These are phyloP conservation scores for Colletotrichum acutatum DNA, from an alignment of 2,329 filamentous ascomycete species.

Conservation along the genomic window DNA sequence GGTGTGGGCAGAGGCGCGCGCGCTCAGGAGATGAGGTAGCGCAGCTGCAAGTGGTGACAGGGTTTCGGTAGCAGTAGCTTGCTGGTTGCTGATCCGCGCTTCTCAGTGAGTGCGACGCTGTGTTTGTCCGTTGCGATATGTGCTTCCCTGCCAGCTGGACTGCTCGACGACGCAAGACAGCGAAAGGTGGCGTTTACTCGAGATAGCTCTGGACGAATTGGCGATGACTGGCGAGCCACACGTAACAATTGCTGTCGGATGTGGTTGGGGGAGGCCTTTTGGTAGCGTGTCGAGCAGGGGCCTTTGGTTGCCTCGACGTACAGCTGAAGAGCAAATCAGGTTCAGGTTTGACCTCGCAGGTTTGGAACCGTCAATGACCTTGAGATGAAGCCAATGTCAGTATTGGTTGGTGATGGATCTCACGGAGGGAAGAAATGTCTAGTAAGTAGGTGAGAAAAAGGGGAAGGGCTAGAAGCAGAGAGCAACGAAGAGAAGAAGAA, in stretches of 20 bases:
- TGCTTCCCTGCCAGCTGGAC: neutral
- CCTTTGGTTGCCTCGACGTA: conserved; percentile 11
- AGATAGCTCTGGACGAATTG: neutral
- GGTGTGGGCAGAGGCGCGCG: conserved; percentile 21
- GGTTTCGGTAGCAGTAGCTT: conserved; percentile 9
- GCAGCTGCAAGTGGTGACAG: conserved; percentile 19
- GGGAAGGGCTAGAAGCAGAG: neutral
- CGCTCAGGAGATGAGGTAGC: conserved; percentile 13
- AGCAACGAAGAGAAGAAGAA: neutral
- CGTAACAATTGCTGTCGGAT: conserved; percentile 24
- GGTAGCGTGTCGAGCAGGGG: conserved; percentile 8
- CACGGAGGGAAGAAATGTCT: neutral
- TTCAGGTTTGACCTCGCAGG: neutral
- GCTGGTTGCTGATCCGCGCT: conserved; percentile 10
- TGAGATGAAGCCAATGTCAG: neutral
- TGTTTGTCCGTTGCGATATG: neutral
- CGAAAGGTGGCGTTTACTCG: neutral
- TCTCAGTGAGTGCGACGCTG: neutral
- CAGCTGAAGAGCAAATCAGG: neutral
- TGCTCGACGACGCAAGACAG: neutral
- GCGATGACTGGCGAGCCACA: neutral
- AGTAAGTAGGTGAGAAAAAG: neutral
- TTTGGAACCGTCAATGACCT: neutral
- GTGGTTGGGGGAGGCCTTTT: conserved; percentile 1
- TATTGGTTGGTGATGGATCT: neutral